phyloP scores from a whole-genome alignment of 805 yeast genomes.

The Yarrowia bubula region DNA sequence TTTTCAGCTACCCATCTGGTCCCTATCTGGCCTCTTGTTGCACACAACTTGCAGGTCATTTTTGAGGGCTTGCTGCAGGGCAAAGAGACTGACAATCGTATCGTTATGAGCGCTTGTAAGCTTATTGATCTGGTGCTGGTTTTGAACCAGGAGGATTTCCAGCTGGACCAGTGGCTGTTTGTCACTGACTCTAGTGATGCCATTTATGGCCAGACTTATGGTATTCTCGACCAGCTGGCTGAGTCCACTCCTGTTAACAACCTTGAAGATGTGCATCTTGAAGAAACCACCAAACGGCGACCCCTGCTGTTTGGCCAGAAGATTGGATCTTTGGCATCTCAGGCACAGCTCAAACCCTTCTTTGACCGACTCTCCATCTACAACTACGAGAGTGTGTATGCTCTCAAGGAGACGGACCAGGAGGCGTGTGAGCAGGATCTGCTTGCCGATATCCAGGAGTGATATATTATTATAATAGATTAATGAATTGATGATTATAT shows the following conservation, averaged over 20 bases:
- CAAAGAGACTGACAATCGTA: slow-evolving; percentile 13
- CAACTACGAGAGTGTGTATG: slow-evolving; percentile 64
- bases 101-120: slow-evolving; percentile 60
- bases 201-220: slow-evolving; percentile 44
- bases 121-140: slow-evolving; percentile 71
- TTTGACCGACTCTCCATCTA: slow-evolving; percentile 64
- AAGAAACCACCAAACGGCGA: background rate
- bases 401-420: slow-evolving; percentile 46
- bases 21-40: slow-evolving; percentile 66
- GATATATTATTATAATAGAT: background rate
- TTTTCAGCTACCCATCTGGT: slow-evolving; percentile 63
- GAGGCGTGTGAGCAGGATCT: slow-evolving; percentile 56
- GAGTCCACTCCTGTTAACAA: slow-evolving; percentile 31
- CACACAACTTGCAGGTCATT: slow-evolving; percentile 56
- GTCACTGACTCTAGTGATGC: slow-evolving; percentile 66
- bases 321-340: slow-evolving; percentile 37
- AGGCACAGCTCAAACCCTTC: slow-evolving; percentile 57
- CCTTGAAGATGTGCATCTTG: slow-evolving; percentile 17
- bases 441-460: slow-evolving; percentile 46
- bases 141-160: slow-evolving; percentile 72
- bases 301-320: slow-evolving; percentile 46
- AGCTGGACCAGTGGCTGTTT: slow-evolving; percentile 80
- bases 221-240: slow-evolving; percentile 51
- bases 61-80: slow-evolving; percentile 44
- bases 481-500: background rate